Base-by-base conservation (phyloP, 805 yeast species). In the Diddensiella santjacobensis region DNA sequence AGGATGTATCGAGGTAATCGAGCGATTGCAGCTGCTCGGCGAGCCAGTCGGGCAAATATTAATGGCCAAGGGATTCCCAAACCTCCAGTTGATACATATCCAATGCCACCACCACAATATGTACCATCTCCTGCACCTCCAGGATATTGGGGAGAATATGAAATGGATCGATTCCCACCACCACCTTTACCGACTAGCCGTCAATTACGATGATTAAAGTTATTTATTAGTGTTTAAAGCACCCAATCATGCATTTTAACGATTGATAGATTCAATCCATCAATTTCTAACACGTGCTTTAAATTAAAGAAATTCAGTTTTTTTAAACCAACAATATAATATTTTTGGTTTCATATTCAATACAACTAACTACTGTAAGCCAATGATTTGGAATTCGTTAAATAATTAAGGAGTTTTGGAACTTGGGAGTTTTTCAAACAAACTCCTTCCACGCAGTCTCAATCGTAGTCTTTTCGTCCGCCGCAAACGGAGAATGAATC, bases 401-500 rank as follows among this genome's bases (percentile, higher is more conserved):
- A n/a, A n/a, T n/a, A n/a, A n/a, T n/a, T n/a, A n/a, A n/a, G n/a
- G n/a, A n/a, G n/a, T n/a, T n/a, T n/a, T n/a, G n/a, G n/a, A n/a
- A n/a, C n/a, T n/a, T n/a, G n/a, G n/a, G n/a, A n/a, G n/a, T n/a
- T n/a, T n/a, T n/a, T n/a, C n/a, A n/a, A n/a, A n/a, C 79, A 59
- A 80, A 63, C 3, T 78, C 81, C 47, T 64, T 60, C 74, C 79
- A 81, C 8, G 77, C 69, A 42, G 72, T 75, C 40, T 76, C 51
- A 22, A 60, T 29, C 18, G 35, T 40, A 13, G 40, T 39, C n/a
- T 29, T 17, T 13, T 39, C 19, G 72, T 71, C 2, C 73, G 67
- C 40, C 65, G 62, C 42, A 23, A 50, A 38, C 3, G 89, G 88
- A 15, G 78, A 63, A 60, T 84, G 91, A 41, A 84, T 60, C 60